Percentiles rank a stretch among this genome's conserved stretches.
phyloP scores from a whole-genome alignment of 2,329 filamentous ascomycete genomes.

The Dryadomyces quercus-mongolicae region DNA sequence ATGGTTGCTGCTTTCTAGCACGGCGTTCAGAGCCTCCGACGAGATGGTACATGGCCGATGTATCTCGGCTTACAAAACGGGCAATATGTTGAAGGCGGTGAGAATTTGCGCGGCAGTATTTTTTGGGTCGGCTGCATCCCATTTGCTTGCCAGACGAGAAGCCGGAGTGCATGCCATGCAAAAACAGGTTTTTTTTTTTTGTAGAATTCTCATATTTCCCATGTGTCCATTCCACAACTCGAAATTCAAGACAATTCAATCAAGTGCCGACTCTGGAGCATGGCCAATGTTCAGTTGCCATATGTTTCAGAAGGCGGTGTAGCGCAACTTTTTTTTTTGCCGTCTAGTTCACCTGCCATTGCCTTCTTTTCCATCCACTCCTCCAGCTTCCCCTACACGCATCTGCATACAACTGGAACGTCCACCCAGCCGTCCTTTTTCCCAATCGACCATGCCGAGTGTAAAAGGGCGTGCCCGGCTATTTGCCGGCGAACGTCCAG shows the following conservation, averaged over 20 bases:
- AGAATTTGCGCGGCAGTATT: background rate
- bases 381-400: background rate
- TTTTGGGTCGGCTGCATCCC: background rate
- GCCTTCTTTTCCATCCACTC: background rate
- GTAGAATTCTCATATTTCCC: background rate
- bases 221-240: background rate
- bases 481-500: conserved; percentile 48
- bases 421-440: no score
- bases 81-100: conserved; percentile 6
- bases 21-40: background rate
- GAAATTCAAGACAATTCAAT: no score
- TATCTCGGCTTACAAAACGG: background rate
- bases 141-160: background rate
- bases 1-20: background rate
- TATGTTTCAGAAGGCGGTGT: conserved; percentile 7
- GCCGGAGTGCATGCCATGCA: background rate
- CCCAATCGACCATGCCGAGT: conserved; percentile 30
- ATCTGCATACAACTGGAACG: background rate
- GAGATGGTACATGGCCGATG: background rate
- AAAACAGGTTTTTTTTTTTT: background rate
- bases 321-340: conserved; percentile 9
- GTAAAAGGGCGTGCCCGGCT: conserved; percentile 43
- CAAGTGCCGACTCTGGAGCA: background rate
- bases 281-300: no score
- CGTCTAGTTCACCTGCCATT: background rate